phyloP scores from a whole-genome alignment of 306 rosid species.

The Geum urbanum region DNA sequence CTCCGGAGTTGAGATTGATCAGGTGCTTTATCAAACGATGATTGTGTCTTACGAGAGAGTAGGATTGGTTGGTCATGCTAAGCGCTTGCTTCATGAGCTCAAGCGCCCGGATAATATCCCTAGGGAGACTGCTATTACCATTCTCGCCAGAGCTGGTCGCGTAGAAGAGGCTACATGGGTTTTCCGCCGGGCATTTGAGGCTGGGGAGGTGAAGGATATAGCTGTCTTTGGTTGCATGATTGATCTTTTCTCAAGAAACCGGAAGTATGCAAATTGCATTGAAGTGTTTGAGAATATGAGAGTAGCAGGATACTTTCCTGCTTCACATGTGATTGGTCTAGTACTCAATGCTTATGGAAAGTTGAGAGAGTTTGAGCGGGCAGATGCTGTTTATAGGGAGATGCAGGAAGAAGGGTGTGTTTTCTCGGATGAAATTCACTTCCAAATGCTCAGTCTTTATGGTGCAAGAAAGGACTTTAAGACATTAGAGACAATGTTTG shows the following conservation, averaged over 20 bases:
- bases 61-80: slow-evolving; percentile 88
- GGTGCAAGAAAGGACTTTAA: slow-evolving; percentile 66
- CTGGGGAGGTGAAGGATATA: slow-evolving; percentile 74
- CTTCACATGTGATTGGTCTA: slow-evolving; percentile 71
- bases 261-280: slow-evolving; percentile 52
- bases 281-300: slow-evolving; percentile 94
- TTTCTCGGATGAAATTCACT: slow-evolving; percentile 79
- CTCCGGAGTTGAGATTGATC: slow-evolving; percentile 83
- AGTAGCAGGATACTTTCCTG: slow-evolving; percentile 68
- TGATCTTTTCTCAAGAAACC: slow-evolving; percentile 67
- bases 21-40: slow-evolving; percentile 87
- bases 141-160: slow-evolving; percentile 84
- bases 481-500: slow-evolving; percentile 58
- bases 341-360: slow-evolving; percentile 89
- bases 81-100: slow-evolving; percentile 83
- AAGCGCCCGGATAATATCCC: slow-evolving; percentile 66
- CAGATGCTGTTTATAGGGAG: slow-evolving; percentile 63
- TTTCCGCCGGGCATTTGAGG: slow-evolving; percentile 77
- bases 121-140: slow-evolving; percentile 68
- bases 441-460: slow-evolving; percentile 76
- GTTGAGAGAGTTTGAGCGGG: slow-evolving; percentile 67
- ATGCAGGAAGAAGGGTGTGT: slow-evolving; percentile 82
- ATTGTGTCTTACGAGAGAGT: slow-evolving; percentile 84
- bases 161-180: slow-evolving; percentile 93
- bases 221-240: slow-evolving; percentile 74